Evolutionary conservation across 768 basidiomycete species (phyloP), one percentile per base, ranked within the genome.

Genomic region (Erythrobasidium yunnanense): DNA sequence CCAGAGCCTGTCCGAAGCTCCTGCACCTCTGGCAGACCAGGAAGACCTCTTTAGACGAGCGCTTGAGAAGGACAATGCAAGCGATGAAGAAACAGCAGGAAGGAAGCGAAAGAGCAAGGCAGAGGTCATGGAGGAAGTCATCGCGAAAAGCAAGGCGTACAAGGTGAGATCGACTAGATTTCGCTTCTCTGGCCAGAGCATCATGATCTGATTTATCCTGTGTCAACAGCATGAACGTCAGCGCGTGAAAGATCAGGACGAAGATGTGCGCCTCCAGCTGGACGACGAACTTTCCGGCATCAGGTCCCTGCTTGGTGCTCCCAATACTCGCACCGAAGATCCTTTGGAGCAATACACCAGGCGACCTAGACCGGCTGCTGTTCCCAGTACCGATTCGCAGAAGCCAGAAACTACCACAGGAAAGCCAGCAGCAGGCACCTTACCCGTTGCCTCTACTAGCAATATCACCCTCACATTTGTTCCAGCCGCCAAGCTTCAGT

Each of bases 91-190:
- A 20, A 85, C 85, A 54, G 32, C 52, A 38, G 23, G 23, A 7
- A 27, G 85, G 66, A 95, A 93, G 77, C n/a, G n/a, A n/a, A 93
- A 88, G 77, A 83, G 85, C 2, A 95, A 93, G 77, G 86, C 88
- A 1, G 92, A 99, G 73, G 88, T 96, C 68, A 97, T 99, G 95
- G 83, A 87, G 0, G 95, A 99, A 75, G 87, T 99, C 33, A 89
- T 99, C 49, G 87, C 90, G 0, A 99, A 97, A 77, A 92, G 90
- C 77, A 99, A 99, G 77, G 84, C 85, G 54, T 84, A 97, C 78
- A 96, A 93, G 80, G 93, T 90, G 20, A 25, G 60, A 17, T 45
- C 18, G 22, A 5, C 18, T 38, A 32, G 13, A 18, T n/a, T 55
- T 32, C 11, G 29, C 17, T 29, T 13, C 13, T 33, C 54, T 6